These are phyloP conservation scores for Malus sylvestris DNA, from an alignment of 306 rosid species.

Conservation along the genomic window DNA sequence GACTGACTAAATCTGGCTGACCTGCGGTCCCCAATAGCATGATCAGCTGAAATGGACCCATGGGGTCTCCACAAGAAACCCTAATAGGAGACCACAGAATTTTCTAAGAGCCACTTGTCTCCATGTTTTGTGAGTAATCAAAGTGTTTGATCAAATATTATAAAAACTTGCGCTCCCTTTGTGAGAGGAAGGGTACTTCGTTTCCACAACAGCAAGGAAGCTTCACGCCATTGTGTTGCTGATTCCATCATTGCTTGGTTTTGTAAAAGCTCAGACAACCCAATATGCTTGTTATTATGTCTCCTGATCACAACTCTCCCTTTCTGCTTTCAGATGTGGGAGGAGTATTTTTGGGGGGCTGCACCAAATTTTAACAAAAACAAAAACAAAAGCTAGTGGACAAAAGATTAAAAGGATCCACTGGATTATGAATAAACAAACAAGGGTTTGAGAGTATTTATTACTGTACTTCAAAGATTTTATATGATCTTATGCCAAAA, in stretches of 20 bases:
- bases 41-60: constrained; percentile 31
- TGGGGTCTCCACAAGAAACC: constrained; percentile 14
- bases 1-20: constrained; percentile 3
- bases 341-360: constrained; percentile 28
- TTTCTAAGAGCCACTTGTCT: constrained; percentile 31
- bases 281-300: constrained; percentile 15
- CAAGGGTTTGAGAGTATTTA: neutral
- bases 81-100: constrained; percentile 32
- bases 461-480: neutral
- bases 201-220: constrained; percentile 18
- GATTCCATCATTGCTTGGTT: constrained; percentile 26
- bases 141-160: neutral
- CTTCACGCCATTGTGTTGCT: neutral
- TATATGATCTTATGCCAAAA: neutral
- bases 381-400: constrained; percentile 26
- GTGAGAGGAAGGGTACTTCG: neutral
- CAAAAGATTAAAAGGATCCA: constrained; percentile 2
- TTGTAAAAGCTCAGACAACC: constrained; percentile 25
- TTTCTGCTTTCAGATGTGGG: constrained; percentile 18
- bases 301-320: neutral
- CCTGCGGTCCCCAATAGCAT: constrained; percentile 21
- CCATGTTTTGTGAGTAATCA: constrained; percentile 17
- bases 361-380: constrained; percentile 7
- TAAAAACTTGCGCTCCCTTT: too few relatives aligned
- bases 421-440: constrained; percentile 6